Base-by-base conservation (phyloP, 306 rosid genomes). In the Canavalia gladiata region DNA sequence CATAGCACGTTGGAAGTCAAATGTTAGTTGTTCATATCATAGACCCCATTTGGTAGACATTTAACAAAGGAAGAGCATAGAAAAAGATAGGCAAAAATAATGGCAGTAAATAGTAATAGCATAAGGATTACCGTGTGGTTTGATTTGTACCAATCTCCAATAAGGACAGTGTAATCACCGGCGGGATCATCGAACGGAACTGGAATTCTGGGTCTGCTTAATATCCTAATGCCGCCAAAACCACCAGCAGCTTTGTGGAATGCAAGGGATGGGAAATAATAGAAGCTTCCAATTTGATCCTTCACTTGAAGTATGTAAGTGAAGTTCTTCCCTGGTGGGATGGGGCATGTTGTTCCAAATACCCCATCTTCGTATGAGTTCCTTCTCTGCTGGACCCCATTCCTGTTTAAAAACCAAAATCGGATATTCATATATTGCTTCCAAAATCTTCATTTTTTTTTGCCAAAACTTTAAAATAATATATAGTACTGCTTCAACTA, bases 201-300 rank as follows among this genome's bases (percentile, higher is more conserved):
- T 0, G 99, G 99, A 75, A 93, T 95, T 70, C 91, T 83, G 3
- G 99, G 99, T 58, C 99, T 89, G 88, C 99, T 95, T 41, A 93
- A 89, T 42, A 95, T 95, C 68, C 99, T 91, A 42, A 95, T 90
- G 11, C 99, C 99, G 46, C 99, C 99, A 35, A 95, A 95, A 18
- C 90, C 99, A 81, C 99, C 99, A 1, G 98, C 99, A 0, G 99
- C 99, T 84, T 95, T 95, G 87, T 95, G 99, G 81, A 95, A 95
- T 25, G 90, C 90, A 52, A 95, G 98, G 10, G 99, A 91, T 8
- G 99, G 99, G 92, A 90, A 95, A 79, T 95, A 95, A 71, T 91
- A 95, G 74, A 89, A 93, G 79, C 99, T 95, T 65, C 99, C 99
- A 67, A 95, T 95, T 84, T 95, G 99, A 86, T 95, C 99, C 86